These are phyloP conservation scores for Trametes maxima DNA, from an alignment of 768 basidiomycete species.

Conservation along the genomic window DNA sequence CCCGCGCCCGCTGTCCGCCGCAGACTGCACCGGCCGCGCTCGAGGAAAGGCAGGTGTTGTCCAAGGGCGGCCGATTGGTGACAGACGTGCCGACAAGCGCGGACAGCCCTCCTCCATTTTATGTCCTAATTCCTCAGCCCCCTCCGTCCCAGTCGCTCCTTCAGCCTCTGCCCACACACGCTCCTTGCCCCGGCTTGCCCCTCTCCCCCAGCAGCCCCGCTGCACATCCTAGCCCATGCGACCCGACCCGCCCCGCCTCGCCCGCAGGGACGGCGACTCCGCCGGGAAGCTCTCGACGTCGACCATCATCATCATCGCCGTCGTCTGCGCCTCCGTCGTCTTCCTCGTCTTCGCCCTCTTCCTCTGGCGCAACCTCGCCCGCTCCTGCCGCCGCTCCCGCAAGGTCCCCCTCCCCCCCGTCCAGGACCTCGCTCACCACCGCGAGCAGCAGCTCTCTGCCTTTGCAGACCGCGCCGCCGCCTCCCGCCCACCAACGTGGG, in stretches of 20 bases:
- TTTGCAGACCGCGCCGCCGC: constrained; percentile 34
- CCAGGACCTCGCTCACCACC: constrained; percentile 65
- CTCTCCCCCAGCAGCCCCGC: not conserved
- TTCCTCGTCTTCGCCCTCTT: constrained; percentile 41
- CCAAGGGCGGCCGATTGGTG: not conserved
- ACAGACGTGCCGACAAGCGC: not conserved
- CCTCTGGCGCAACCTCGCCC: constrained; percentile 42
- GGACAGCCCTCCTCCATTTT: constrained; percentile 9
- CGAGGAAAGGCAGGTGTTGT: not conserved
- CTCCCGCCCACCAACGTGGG: constrained; percentile 27
- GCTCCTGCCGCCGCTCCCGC: constrained; percentile 33
- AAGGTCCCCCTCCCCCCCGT: constrained; percentile 61
- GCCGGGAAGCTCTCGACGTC: constrained; percentile 26
- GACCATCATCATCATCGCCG: constrained; percentile 53
- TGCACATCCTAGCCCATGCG: not conserved
- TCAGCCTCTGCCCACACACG: not conserved
- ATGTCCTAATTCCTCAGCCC: constrained; percentile 2
- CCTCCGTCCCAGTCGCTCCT: not conserved
- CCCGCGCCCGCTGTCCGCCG: not conserved
- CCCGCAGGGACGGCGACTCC: constrained; percentile 19
- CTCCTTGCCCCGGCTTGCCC: constrained; percentile 11
- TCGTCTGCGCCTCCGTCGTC: constrained; percentile 47
- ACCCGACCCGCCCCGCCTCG: constrained; percentile 17
- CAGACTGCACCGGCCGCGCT: not conserved
- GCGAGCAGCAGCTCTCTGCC: constrained; percentile 51